Evolutionary conservation across 106 monocot genomes (phyloP).

Genomic region (Amphibolis antarctica): DNA sequence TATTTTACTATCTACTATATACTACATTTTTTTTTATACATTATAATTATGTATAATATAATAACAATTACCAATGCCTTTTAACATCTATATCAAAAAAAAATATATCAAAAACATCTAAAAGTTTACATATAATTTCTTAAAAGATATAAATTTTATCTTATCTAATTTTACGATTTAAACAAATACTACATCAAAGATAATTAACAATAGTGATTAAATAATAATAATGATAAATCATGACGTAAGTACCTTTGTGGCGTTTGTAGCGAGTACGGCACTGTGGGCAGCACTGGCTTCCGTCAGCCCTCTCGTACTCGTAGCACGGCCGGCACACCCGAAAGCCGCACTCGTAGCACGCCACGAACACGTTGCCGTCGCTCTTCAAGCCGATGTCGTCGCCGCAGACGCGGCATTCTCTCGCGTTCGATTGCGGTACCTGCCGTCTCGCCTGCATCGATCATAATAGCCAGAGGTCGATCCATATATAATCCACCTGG

Average conservation of each 20-base stretch:
- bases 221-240: not conserved
- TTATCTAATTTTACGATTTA: too few species aligned
- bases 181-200: too few species aligned
- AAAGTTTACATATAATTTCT: too few species aligned
- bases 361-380: conserved; percentile 45
- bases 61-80: too few species aligned
- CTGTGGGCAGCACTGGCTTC: conserved; percentile 45
- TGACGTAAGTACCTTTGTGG: conserved; percentile 42
- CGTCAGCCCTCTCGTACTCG: conserved; percentile 56
- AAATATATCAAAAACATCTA: too few species aligned
- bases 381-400: conserved; percentile 40
- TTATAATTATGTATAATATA: too few species aligned
- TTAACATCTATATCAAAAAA: too few species aligned
- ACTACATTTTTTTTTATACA: too few species aligned
- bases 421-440: conserved; percentile 12
- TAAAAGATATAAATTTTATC: too few species aligned
- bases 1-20: too few species aligned
- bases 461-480: not conserved
- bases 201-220: not conserved
- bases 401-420: conserved; percentile 39
- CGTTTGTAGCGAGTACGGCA: conserved; percentile 62
- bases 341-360: conserved; percentile 56
- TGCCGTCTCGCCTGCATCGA: conserved; percentile 8
- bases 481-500: not conserved
- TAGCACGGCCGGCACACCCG: conserved; percentile 58